Evolutionary conservation across 176 grass and related monocot species (phyloP), one percentile per base, ranked within the genome.

Genomic region (Sorghum bicolor): DNA sequence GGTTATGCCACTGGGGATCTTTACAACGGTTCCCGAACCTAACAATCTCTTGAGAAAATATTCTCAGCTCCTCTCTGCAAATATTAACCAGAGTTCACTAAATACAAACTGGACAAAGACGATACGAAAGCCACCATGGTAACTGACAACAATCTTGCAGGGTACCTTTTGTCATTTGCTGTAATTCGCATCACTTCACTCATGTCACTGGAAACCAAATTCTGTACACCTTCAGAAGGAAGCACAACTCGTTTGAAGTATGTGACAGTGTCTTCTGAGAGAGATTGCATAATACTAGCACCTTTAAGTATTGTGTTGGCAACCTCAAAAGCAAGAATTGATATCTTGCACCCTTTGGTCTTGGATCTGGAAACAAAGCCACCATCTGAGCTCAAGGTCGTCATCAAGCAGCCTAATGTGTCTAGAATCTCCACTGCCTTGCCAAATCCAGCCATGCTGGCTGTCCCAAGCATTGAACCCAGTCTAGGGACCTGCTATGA

Each of bases 271-370:
- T 99, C 89, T 62, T 90, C 81, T 0, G 89, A 92, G 40, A 99
- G 93, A 45, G 91, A 99, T 75, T 94, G 87, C 86, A 96, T 99
- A 48, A 99, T 58, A 82, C 86, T 92, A 2, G 81, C 89, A 36
- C 89, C 96, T 81, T 96, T 94, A 44, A 99, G 83, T 83, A 96
- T 87, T 43, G 96, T 94, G 84, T 99, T 99, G 28, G 96, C 96
- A 52, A 99, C 87, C 93, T 99, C 96, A 64, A 99, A 99, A 81
- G 96, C 89, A 32, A 99, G 90, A 87, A 96, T 96, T 79, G 80
- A 90, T 68, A 96, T 94, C 76, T 74, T 82, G 67, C 84, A 92
- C n/a, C 91, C 96, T 88, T 99, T 96, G 26, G 45, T 83, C 24
- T 86, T 86, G 11, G 67, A 69, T 61, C 81, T 89, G 11, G 89